These are phyloP conservation scores for Zymoseptoria crescenta DNA, from an alignment of 2,329 filamentous ascomycete genomes.

Conservation along the genomic window DNA sequence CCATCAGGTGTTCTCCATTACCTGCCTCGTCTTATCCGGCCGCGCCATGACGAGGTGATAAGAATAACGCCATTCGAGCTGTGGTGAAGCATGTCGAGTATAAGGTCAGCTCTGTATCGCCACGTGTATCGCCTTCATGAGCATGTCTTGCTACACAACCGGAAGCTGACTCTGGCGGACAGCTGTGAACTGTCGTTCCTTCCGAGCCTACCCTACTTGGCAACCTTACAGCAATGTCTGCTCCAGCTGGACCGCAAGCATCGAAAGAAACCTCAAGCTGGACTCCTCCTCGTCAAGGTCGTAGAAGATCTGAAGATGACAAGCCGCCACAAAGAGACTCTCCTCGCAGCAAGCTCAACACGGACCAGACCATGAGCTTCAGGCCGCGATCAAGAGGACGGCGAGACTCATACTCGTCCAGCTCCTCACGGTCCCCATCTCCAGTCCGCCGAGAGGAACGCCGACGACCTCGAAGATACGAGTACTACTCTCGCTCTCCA, in stretches of 20 bases:
- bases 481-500: conserved; percentile 6
- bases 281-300: neutral
- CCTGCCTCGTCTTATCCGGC: neutral
- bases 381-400: neutral
- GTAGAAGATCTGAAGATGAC: neutral
- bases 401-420: neutral
- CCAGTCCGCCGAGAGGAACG: neutral
- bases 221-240: neutral
- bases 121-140: neutral
- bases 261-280: neutral
- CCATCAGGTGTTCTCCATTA: neutral
- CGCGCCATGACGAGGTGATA: neutral
- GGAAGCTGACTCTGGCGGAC: neutral
- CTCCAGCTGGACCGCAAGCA: neutral
- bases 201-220: neutral
- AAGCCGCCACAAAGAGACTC: neutral
- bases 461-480: neutral
- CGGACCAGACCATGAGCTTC: neutral
- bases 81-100: neutral
- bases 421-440: neutral
- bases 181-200: neutral
- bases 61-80: neutral
- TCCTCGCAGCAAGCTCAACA: neutral
- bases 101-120: neutral
- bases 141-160: neutral